Base-by-base conservation (phyloP, 2,329 filamentous ascomycete genomes). In the Ceratocystis ficicola region DNA sequence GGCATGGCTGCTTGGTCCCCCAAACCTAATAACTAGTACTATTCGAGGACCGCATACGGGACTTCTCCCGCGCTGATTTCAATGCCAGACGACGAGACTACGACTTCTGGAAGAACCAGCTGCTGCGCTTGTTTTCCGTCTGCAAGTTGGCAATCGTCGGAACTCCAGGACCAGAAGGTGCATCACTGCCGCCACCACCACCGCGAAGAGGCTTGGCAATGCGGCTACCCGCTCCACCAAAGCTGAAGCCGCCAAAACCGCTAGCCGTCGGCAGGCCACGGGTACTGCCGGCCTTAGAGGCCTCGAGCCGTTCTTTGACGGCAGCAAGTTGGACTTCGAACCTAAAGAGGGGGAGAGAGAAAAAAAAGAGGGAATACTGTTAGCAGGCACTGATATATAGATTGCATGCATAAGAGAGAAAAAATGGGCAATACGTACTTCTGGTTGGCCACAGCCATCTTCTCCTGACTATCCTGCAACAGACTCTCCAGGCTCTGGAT, bases 301-400 rank as follows among this genome's bases (percentile, higher is more conserved):
- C 89, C 77, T 99, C 94, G 70, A 99, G 87, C 69, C 94, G 89
- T 75, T 99, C 94, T 81, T 97, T 99, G 77, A 99, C 94, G 63
- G 92, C 91, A 55, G 91, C 89, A 74, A 99, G 89, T 78, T 99
- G 94, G 46, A 90, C 87, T 80, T 99, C 94, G 80, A 99, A 99
- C 75, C 94, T 97, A 67, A 5, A 52, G 32, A 25, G 25, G 4
- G 41, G 12, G 25, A 36, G 30, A n/a, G 15, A 12, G 12, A 50
- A 8, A 50, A 20, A n/a, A 48, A 48, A 50, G 8, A 50, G n/a
- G 5, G 5, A 48, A 48, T 8, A 52, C 20, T 50, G 63, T 67
- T 65, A 67, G 63, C 44, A 25, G 8, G 10, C 36, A 15, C 36
- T 55, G 52, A 7, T 57, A 32, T 57, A 17, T 32, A 10, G 52